A percentile compares a stretch with the other conserved stretches of the same genome.
Evolutionary conservation across 495 filamentous ascomycete species (phyloP).

Genomic region (Chaetomium tenue): DNA sequence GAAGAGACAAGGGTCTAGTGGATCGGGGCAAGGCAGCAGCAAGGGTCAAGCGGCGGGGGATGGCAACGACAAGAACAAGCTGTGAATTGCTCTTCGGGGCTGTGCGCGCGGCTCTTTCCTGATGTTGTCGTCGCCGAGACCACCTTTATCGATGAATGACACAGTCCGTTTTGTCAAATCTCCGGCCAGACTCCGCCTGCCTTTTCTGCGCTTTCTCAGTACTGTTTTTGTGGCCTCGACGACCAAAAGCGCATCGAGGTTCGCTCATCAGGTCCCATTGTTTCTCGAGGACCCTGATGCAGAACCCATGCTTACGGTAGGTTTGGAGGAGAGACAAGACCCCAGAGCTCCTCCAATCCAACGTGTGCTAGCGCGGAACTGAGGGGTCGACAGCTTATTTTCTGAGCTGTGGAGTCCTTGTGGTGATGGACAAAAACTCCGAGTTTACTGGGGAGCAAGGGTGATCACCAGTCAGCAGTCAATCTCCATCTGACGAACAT

Average conservation of each 20-base stretch:
- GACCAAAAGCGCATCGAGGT: neutral
- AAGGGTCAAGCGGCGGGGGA: neutral
- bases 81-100: neutral
- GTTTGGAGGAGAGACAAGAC: neutral
- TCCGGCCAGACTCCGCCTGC: too few species aligned
- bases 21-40: conserved; percentile 9
- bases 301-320: too few species aligned
- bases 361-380: neutral
- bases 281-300: neutral
- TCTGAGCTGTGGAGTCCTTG: neutral
- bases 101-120: conserved; percentile 4
- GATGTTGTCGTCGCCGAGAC: neutral
- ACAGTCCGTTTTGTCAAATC: too few species aligned
- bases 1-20: conserved; percentile 5
- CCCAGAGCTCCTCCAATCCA: neutral
- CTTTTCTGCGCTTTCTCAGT: neutral
- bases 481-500: too few species aligned
- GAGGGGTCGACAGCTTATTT: neutral
- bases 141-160: neutral
- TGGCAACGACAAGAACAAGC: neutral
- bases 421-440: neutral
- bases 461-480: neutral
- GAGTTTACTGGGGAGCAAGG: too few species aligned
- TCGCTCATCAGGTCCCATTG: neutral
- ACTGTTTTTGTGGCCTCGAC: neutral